Evolutionary conservation across 129 eudicot genomes (phyloP), one percentile per base, ranked within the genome.

Genomic region (Flaveria robusta): DNA sequence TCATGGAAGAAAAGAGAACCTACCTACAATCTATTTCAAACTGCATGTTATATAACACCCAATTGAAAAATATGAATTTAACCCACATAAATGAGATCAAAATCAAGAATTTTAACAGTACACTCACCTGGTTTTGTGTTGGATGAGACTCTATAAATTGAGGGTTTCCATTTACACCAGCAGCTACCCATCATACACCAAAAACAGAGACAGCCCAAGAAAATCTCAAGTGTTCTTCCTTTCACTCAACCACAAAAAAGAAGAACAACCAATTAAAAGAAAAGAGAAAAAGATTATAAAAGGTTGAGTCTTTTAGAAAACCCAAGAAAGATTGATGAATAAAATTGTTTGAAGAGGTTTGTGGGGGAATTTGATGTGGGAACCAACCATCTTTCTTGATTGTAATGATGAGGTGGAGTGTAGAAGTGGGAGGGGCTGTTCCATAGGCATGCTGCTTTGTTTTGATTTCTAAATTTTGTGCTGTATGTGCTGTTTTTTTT

Each of bases 141-240:
- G 64, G 91, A 84, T 66, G 88, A 89, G 23, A 86, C 87, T 82
- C 86, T 89, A 78, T 86, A 82, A 64, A 66, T 84, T 9, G 88
- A 84, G 66, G 95, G 89, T 67, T 89, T 82, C 85, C 84, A 80
- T 75, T 82, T 76, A 83, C 91, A 89, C 83, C 87, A 86, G 85
- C 96, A 89, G 82, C 87, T 86, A 65, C 91, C 96, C 96, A 89
- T 89, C 54, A 64, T 46, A 59, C 79, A 41, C 73, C 47, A 20
- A 77, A 75, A 75, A 50, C 59, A 69, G 74, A 68, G 58, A 45
- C 26, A 42, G 37, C 72, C 72, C 14, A 71, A 71, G 12, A 71
- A 52, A 37, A 34, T 46, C 69, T 64, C 69, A 66, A 37, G 1
- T 29, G 46, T 39, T 66, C 70, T 39, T 59, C 14, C 39, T 72